Percentiles rank a stretch among this genome's conserved stretches.
phyloP scores from a whole-genome alignment of 768 basidiomycete genomes.

The Trametes cinnabarina region DNA sequence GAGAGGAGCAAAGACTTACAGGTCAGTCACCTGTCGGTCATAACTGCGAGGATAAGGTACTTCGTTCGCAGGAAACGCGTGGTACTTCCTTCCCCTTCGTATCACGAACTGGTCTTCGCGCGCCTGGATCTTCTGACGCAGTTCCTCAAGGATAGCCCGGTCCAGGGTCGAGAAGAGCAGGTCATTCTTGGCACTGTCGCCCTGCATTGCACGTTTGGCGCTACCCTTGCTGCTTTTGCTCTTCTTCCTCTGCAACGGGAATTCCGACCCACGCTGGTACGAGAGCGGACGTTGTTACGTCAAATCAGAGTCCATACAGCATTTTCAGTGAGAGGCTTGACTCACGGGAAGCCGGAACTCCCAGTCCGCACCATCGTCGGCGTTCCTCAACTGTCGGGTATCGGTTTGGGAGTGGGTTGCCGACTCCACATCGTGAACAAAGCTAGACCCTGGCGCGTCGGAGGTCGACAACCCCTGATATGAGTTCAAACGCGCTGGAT shows the following conservation, averaged over 20 bases:
- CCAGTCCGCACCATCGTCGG: slow-evolving; percentile 12
- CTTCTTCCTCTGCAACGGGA: slow-evolving; percentile 19
- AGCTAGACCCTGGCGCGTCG: background rate
- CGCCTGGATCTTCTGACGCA: slow-evolving; percentile 50
- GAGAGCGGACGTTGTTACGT: background rate
- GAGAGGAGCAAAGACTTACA: slow-evolving; percentile 46
- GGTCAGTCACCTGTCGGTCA: slow-evolving; percentile 58
- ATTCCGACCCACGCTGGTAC: slow-evolving; percentile 14
- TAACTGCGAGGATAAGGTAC: slow-evolving; percentile 73
- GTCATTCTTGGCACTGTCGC: slow-evolving; percentile 15
- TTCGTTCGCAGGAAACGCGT: slow-evolving; percentile 46
- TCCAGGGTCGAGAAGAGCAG: slow-evolving; percentile 58
- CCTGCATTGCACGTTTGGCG: slow-evolving; percentile 5
- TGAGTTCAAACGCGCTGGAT: slow-evolving; percentile 18
- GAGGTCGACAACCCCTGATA: background rate
- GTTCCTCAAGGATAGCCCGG: slow-evolving; percentile 56
- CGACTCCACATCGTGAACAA: no score
- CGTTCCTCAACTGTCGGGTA: background rate
- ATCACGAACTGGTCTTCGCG: slow-evolving; percentile 55
- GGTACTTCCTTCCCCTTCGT: slow-evolving; percentile 53
- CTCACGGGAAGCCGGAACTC: slow-evolving; percentile 19
- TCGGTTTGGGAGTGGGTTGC: background rate
- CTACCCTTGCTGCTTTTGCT: slow-evolving; percentile 14
- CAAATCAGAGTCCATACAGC: background rate
- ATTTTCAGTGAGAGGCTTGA: background rate